Conservation (phyloP, 345 rosid species). For the Boechera stricta region DNA sequence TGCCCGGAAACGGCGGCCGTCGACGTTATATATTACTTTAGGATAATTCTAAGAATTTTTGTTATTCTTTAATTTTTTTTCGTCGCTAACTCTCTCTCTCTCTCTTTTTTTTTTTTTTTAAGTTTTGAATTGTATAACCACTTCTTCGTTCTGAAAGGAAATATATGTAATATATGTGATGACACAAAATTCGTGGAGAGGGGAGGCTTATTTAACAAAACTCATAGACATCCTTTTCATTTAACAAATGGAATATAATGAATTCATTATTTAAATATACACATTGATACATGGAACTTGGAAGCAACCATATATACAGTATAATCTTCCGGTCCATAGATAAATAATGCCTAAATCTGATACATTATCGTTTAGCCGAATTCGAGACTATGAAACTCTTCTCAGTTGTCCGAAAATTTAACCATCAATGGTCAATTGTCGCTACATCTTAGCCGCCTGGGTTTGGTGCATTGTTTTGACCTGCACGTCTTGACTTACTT, state of each 20-base stretch:
- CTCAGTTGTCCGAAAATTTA: not conserved
- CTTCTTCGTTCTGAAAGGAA: not conserved
- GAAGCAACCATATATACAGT: not conserved
- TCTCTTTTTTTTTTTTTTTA: not conserved
- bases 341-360: no score
- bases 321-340: no score
- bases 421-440: not conserved
- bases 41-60: not conserved
- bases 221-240: not conserved
- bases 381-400: not conserved
- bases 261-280: no score
- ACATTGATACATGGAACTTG: not conserved
- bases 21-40: constrained; percentile 14
- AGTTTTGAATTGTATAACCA: not conserved
- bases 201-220: no score
- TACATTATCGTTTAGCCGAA: not conserved
- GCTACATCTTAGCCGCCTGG: constrained; percentile 19
- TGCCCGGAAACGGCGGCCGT: not conserved
- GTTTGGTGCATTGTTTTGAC: constrained; percentile 3
- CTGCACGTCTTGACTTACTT: constrained; percentile 22
- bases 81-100: not conserved
- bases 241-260: not conserved
- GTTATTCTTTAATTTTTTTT: not conserved
- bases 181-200: not conserved
- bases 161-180: no score